Evolutionary conservation across 1,284 basidiomycete species (phyloP).

Genomic region (Hypsizygus ulmarius): DNA sequence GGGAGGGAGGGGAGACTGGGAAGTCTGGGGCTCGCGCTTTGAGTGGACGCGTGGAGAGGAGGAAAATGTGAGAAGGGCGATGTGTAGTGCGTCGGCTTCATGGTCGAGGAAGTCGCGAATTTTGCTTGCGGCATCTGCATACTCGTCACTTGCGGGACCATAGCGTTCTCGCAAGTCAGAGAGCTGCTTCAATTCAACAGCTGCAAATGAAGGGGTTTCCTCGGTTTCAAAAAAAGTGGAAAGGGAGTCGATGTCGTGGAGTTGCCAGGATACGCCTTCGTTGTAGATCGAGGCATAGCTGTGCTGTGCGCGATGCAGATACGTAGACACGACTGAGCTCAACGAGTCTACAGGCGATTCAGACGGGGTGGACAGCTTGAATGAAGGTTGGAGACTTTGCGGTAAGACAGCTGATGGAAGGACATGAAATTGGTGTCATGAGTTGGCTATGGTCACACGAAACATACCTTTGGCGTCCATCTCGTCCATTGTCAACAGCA

Average conservation of each 20-base stretch:
- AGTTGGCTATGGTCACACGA: conserved; percentile 1
- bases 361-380: conserved; percentile 33
- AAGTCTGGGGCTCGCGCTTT: conserved; percentile 38
- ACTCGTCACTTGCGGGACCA: conserved; percentile 54
- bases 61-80: conserved; percentile 53
- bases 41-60: conserved; percentile 25
- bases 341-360: conserved; percentile 36
- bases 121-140: conserved; percentile 41
- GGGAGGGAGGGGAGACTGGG: conserved; percentile 52
- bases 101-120: conserved; percentile 45
- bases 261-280: conserved; percentile 35
- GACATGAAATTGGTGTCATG: conserved; percentile 11
- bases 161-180: conserved; percentile 42
- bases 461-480: conserved; percentile 54
- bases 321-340: conserved; percentile 51
- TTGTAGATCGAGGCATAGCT: conserved; percentile 53
- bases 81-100: conserved; percentile 36
- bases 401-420: conserved; percentile 51
- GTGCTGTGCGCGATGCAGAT: conserved; percentile 54
- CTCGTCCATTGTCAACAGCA: conserved; percentile 59
- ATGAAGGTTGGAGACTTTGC: conserved; percentile 42
- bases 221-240: conserved; percentile 49
- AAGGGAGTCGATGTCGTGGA: conserved; percentile 42
- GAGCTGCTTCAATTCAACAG: conserved; percentile 56
- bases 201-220: conserved; percentile 51